These are phyloP conservation scores for Zymoseptoria tritici DNA, from an alignment of 2,329 filamentous ascomycete species.

Conservation along the genomic window DNA sequence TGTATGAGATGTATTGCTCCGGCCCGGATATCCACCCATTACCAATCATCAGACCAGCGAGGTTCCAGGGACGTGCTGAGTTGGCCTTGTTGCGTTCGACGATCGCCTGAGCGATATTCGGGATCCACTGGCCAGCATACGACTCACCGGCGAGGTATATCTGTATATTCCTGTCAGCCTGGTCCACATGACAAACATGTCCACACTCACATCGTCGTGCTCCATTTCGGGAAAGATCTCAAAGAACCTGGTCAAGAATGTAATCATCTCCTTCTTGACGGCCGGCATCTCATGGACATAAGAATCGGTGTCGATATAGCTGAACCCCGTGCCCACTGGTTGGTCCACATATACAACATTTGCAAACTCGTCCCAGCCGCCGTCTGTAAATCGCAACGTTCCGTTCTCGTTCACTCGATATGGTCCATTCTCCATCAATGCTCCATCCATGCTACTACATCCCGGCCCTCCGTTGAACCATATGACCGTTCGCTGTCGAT, in stretches of 20 bases:
- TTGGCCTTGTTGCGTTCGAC: conserved; percentile 70
- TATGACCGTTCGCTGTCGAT: conserved; percentile 81
- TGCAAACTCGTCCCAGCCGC: conserved; percentile 98
- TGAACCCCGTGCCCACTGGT: conserved; percentile 92
- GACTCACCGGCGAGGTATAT: conserved; percentile 94
- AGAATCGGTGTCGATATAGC: conserved; percentile 84
- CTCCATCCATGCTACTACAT: conserved; percentile 94
- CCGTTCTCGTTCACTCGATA: conserved; percentile 73
- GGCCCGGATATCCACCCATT: conserved; percentile 94
- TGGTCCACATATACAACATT: conserved; percentile 97
- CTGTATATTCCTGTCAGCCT: conserved; percentile 41
- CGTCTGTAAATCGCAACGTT: conserved; percentile 72
- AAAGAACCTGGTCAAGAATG: conserved; percentile 89
- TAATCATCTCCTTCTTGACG: conserved; percentile 83
- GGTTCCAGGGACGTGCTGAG: conserved; percentile 56
- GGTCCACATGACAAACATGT: background rate
- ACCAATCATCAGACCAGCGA: conserved; percentile 83
- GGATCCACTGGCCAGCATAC: conserved; percentile 93
- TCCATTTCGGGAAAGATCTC: conserved; percentile 84
- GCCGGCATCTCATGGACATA: conserved; percentile 78
- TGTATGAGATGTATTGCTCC: conserved; percentile 84
- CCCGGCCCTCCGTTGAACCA: conserved; percentile 97
- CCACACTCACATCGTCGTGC: conserved; percentile 70
- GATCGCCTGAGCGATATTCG: conserved; percentile 89
- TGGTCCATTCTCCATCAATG: conserved; percentile 91